A percentile compares a stretch with the other conserved stretches of the same genome.
Evolutionary conservation across 345 rosid genomes (phyloP).

Genomic region (Eucalyptus sideroxylon): DNA sequence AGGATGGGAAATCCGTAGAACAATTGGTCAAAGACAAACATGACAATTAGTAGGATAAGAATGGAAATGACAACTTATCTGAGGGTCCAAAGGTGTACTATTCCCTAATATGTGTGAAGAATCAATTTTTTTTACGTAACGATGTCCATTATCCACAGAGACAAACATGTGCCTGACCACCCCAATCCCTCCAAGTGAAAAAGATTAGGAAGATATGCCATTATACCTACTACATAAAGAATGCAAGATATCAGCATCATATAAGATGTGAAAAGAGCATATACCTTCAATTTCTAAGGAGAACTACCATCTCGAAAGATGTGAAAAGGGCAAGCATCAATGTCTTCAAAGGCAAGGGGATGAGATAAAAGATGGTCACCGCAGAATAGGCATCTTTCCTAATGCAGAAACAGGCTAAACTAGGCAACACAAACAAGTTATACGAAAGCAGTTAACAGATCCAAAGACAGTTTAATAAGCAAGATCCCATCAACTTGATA

Average conservation of each 20-base stretch:
- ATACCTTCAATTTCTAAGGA: background rate
- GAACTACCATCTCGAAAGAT: background rate
- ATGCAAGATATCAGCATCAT: background rate
- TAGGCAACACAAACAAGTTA: background rate
- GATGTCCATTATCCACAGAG: background rate
- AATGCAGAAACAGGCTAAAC: background rate
- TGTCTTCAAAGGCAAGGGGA: background rate
- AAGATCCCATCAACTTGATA: background rate
- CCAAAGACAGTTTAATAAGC: background rate
- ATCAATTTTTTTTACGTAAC: background rate
- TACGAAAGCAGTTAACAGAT: background rate
- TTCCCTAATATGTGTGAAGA: background rate
- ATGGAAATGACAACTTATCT: background rate
- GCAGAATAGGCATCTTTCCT: background rate
- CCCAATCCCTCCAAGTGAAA: background rate
- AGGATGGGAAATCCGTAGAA: background rate
- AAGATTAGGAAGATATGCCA: background rate
- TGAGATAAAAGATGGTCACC: background rate
- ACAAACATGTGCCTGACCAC: background rate
- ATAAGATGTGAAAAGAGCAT: background rate
- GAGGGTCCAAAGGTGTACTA: background rate
- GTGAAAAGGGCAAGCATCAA: background rate
- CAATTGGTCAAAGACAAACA: background rate
- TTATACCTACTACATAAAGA: background rate
- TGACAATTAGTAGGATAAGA: background rate